Conservation (phyloP, 768 basidiomycete species). For the Gautieria morchelliformis region DNA sequence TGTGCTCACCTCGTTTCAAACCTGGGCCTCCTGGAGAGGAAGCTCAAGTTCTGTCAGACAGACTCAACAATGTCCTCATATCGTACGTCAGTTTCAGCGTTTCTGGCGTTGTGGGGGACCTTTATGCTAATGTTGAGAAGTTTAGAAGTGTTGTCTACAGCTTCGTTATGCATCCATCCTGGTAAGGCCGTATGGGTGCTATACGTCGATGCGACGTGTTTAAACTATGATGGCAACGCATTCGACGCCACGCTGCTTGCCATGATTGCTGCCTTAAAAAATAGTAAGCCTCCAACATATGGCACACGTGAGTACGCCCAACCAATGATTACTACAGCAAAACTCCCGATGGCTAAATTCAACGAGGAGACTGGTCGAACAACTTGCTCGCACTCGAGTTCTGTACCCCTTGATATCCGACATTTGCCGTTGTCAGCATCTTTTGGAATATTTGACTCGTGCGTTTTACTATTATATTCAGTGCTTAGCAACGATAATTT, state of each 20-base stretch:
- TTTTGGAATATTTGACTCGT: conserved; percentile 83
- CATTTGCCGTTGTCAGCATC: conserved; percentile 42
- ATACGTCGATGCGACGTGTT: conserved; percentile 91
- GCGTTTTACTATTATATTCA: conserved; percentile 19
- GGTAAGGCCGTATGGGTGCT: conserved; percentile 84
- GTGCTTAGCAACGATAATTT: neutral
- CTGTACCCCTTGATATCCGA: conserved; percentile 36
- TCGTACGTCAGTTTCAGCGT: conserved; percentile 37
- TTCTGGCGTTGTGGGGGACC: neutral
- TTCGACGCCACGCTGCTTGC: conserved; percentile 87
- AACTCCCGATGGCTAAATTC: conserved; percentile 60
- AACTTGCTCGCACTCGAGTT: conserved; percentile 45
- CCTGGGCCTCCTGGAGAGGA: conserved; percentile 93
- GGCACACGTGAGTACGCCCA: neutral
- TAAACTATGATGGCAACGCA: conserved; percentile 95
- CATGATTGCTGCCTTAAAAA: conserved; percentile 76
- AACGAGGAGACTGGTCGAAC: conserved; percentile 58
- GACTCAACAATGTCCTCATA: conserved; percentile 68
- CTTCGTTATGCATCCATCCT: conserved; percentile 69
- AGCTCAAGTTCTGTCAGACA: conserved; percentile 82
- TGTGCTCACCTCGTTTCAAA: conserved; percentile 90
- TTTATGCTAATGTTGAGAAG: conserved; percentile 27
- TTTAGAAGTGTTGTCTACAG: conserved; percentile 52
- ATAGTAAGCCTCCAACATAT: conserved; percentile 46
- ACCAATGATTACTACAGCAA: conserved; percentile 32